Evolutionary conservation across 2,329 filamentous ascomycete genomes (phyloP), one percentile per base, ranked within the genome.

Genomic region (Paecilomyces sp.): DNA sequence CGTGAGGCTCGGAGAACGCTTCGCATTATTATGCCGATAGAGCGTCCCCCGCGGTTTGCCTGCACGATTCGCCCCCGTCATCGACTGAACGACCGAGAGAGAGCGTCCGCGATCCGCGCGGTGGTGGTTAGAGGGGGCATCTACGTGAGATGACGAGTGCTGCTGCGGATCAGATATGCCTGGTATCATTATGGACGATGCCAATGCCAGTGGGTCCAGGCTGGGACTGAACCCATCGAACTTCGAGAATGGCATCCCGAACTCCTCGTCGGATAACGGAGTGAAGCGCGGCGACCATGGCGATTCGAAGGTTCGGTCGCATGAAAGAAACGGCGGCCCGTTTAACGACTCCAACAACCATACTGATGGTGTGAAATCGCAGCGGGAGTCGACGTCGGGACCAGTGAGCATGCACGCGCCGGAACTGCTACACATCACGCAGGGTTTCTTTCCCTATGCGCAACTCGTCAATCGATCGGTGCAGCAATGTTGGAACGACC

Each of bases 401-500:
- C 54, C 63, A 24, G 6, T 12, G 61, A 62, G 47, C 50, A 63
- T 77, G 50, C 66, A 74, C 9, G 80, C 82, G 2, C 83, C 83
- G 15, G 79, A 82, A 62, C 74, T 87, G 50, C 74, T 77, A 55
- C 91, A 96, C 69, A 88, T 96, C 60, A 88, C 88, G 0, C 80
- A 87, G 60, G 88, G 86, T 34, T 95, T 92, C 72, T 82, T 93
- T 59, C 87, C 91, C 3, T 81, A 97, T 22, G 86, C 87, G 3
- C 83, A 83, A 13, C 78, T 99, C 54, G 82, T 97, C 57, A 84
- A 86, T 64, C 87, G 94, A 65, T 83, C 94, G 41, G 88, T 90
- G 34, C 92, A 97, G 74, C 86, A 88, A 68, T 91, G 90, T 55
- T 92, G 92, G 75, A 91, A 90, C 70, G 85, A 88, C 58, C 80